Evolutionary conservation across 805 yeast genomes (phyloP), one percentile per base, ranked within the genome.

Genomic region (Candida nonsorbophila): DNA sequence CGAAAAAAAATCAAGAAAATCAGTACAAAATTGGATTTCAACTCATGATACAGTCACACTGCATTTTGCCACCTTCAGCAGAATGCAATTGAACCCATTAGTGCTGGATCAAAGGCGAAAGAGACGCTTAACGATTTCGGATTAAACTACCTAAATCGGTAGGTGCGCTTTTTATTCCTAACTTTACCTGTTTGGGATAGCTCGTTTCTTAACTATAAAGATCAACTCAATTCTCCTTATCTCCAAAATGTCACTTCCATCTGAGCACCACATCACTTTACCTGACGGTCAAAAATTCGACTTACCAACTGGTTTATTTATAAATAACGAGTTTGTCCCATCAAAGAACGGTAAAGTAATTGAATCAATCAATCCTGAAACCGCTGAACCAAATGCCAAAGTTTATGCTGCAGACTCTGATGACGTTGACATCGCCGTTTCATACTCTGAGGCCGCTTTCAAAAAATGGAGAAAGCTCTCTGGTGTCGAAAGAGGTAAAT

Each of bases 301-400:
- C 15, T 81, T 74, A 43, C 84, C 83, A 21, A 36, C 75, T n/a
- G 85, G 84, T 5, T 57, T 77, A 37, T 78, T 74, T 47, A 62
- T 64, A 40, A 62, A 65, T 46, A 62, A 62, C 40, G 68, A 63
- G 42, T 65, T 62, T 36, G 63, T 64, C 20, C 37, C 43, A 24
- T 56, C 69, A 7, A 49, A 51, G 28, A 42, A 48, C 14, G 58
- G 58, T 8, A 45, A 49, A 28, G 62, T 67, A 16, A 36, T 65
- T 24, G 69, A 65, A 10, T 63, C 69, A 14, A 47, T 60, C 33
- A 62, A 65, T 40, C 70, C 71, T 11, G 43, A 60, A 21, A 64
- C 69, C 18, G 65, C 65, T 12, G 69, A 64, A 40, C 51, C 56
- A 42, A 64, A 60, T 42, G 67, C 65, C 13, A 28, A 52, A 6